These are phyloP conservation scores for Purpureocillium takamizusanense DNA, from an alignment of 2,329 filamentous ascomycete genomes.

Conservation along the genomic window DNA sequence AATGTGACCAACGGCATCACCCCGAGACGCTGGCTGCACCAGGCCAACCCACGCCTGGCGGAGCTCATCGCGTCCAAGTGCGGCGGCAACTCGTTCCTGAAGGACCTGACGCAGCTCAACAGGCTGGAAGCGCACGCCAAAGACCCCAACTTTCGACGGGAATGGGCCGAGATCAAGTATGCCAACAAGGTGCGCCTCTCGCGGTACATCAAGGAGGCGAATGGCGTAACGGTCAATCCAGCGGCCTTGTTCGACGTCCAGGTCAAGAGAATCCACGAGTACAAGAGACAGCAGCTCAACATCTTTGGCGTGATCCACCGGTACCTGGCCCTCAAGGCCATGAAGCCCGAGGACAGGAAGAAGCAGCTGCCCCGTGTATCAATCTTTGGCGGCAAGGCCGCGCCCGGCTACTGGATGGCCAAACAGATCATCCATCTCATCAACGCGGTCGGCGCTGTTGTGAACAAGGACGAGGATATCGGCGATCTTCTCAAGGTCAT, in stretches of 20 bases:
- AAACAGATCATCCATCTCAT: conserved; percentile 97
- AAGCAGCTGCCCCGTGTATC: conserved; percentile 81
- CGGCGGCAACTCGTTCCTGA: conserved; percentile 76
- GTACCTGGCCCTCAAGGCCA: conserved; percentile 79
- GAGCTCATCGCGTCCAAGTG: conserved; percentile 87
- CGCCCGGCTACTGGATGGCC: conserved; percentile 99
- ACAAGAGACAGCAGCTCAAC: conserved; percentile 98
- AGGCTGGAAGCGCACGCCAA: conserved; percentile 77
- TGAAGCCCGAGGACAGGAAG: conserved; percentile 76
- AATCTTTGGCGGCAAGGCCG: conserved; percentile 96
- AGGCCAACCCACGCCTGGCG: conserved; percentile 88
- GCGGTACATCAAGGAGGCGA: conserved; percentile 78
- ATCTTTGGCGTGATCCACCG: conserved; percentile 97
- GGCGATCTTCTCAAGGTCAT: conserved; percentile 94
- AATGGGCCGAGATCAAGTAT: conserved; percentile 95
- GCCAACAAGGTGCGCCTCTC: conserved; percentile 91
- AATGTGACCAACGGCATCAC: conserved; percentile 99
- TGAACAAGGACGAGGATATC: conserved; percentile 88
- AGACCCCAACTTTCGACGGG: conserved; percentile 83
- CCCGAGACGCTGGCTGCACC: conserved; percentile 90
- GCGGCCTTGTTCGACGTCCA: conserved; percentile 89
- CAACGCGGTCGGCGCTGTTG: conserved; percentile 80
- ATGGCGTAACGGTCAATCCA: conserved; percentile 76
- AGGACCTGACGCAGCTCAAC: conserved; percentile 79
- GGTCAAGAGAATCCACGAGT: conserved; percentile 98